Conservation (phyloP, 305 asterid genomes). For the Fraxinus baroniana region DNA sequence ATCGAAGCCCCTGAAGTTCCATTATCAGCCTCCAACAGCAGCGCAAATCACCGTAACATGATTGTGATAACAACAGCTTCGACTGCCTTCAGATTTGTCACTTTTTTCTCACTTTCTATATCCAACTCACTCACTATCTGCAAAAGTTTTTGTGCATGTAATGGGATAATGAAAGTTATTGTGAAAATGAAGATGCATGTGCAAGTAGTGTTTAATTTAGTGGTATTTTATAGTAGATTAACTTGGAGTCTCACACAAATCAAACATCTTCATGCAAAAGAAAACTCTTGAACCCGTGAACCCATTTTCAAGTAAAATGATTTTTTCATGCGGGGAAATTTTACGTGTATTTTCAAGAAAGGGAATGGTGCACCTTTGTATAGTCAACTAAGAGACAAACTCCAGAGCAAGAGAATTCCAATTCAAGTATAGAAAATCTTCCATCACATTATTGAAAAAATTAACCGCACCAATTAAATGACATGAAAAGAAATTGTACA, state of each 20-base stretch:
- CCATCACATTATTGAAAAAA: neutral
- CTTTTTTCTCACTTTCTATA: neutral
- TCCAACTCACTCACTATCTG: neutral
- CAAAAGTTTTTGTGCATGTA: neutral
- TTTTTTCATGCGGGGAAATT: neutral
- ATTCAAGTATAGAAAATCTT: neutral
- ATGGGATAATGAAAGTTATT: neutral
- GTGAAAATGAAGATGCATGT: neutral
- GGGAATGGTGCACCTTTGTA: neutral
- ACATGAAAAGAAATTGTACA: conserved; percentile 6
- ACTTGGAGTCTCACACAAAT: neutral
- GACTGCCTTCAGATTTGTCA: neutral
- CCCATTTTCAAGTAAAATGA: neutral
- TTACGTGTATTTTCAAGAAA: neutral
- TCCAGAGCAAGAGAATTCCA: neutral
- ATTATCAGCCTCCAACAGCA: neutral
- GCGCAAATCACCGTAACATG: neutral
- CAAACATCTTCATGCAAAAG: neutral
- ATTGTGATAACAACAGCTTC: neutral
- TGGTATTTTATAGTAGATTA: neutral
- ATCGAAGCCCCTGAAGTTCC: neutral
- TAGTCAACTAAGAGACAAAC: neutral
- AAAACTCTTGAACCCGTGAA: neutral
- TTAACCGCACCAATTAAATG: conserved; percentile 7
- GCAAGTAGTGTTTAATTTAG: neutral